Evolutionary conservation across 2,329 filamentous ascomycete genomes (phyloP).

Genomic region (Cladosporium sp.): DNA sequence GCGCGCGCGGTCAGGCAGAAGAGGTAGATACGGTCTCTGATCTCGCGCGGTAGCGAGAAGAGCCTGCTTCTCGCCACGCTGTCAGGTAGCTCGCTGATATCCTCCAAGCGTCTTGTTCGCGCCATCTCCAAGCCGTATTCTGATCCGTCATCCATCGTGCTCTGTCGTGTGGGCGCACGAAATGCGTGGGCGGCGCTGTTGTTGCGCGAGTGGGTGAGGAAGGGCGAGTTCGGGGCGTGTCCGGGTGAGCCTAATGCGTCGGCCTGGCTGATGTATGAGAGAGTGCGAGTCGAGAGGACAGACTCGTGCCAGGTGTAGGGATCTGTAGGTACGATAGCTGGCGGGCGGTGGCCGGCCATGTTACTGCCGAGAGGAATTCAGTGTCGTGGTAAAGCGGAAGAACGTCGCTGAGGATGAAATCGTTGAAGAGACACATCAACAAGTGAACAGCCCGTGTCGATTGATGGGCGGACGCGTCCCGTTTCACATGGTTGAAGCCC

Average conservation of each 20-base stretch:
- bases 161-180: constrained; percentile 22
- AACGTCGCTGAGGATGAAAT: neutral
- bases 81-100: constrained; percentile 26
- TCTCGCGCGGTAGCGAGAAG: constrained; percentile 39
- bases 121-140: constrained; percentile 32
- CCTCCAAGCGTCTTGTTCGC: constrained; percentile 13
- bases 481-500: constrained; percentile 5
- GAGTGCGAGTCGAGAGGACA: constrained; percentile 38
- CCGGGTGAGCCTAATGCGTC: constrained; percentile 22
- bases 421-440: neutral
- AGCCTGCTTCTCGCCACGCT: constrained; percentile 34
- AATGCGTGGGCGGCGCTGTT: constrained; percentile 22
- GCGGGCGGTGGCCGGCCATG: constrained; percentile 21
- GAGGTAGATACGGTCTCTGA: constrained; percentile 38
- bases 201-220: constrained; percentile 21
- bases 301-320: constrained; percentile 29
- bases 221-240: constrained; percentile 8
- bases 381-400: neutral
- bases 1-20: constrained; percentile 33
- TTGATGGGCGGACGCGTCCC: neutral
- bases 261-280: constrained; percentile 35
- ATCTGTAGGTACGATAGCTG: constrained; percentile 13
- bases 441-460: neutral
- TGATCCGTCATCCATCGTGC: constrained; percentile 29
- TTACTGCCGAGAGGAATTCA: neutral